Base-by-base conservation (phyloP, 2,329 filamentous ascomycete genomes). In the Aspergillus sp. region DNA sequence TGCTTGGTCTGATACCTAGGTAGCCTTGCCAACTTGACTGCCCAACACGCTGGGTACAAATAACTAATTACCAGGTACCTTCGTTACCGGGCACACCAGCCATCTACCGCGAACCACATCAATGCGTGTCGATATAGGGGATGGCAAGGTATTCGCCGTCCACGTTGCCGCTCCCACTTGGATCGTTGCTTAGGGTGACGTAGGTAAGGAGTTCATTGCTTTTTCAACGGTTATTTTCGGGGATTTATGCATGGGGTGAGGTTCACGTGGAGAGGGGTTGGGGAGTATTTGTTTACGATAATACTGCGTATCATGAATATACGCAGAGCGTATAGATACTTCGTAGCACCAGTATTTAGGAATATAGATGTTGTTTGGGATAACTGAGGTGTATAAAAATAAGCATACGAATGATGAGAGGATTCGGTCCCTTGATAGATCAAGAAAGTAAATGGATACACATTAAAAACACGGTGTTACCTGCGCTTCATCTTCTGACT, bases 181-280 rank as follows among this genome's bases (percentile, higher is more conserved):
- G 15, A 12, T 41, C 37, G 48, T 51, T 51, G 48, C 48, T 51
- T 35, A 14, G 17, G 48, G 48, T 51, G 48, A 51, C 48, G 19
- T 51, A 39, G 48, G 48, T 27, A 51, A 41, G 48, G 48, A 31
- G 33, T 21, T 9, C 19, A 17, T 40, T 51, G 37, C 19, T 8
- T 51, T 41, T 31, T 51, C 21, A 40, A 37, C 15, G 35, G 35
- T 31, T 31, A 37, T 17, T 31, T 39, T 50, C 35, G 46, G 46
- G 24, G 31, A n/a, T 48, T 35, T 48, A 35, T 48, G 46, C 46
- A 48, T 19, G 46, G 46, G 46, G 46, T 35, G 31, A 35, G 21
- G 8, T 23, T 27, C 15, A 46, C 27, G 23, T 46, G 21, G 23
- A n/a, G 14, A n/a, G 14, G 44, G 14, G 23, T 46, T 9, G 12